Percentiles rank a stretch among this genome's conserved stretches.
Conservation (phyloP, 768 basidiomycete genomes). For the Rhodotorula taiwanensis region DNA sequence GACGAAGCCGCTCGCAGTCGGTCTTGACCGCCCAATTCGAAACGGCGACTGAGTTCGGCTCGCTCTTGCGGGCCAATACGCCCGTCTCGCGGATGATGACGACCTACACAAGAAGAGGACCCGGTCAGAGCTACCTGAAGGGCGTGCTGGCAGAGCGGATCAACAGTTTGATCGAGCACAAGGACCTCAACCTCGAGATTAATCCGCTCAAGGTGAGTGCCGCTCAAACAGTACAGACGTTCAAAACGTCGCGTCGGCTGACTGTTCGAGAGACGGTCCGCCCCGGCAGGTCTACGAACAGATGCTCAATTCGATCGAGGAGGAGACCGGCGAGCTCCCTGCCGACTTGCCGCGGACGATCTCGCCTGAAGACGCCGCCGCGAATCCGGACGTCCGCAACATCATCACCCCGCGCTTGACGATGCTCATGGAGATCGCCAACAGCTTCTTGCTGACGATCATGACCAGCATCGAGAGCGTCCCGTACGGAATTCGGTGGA, state of each 20-base stretch:
- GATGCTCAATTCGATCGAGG: constrained; percentile 98
- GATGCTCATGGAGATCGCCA: constrained; percentile 99
- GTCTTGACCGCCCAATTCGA: constrained; percentile 98
- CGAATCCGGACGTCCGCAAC: constrained; percentile 91
- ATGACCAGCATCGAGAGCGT: constrained; percentile 98
- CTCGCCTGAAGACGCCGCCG: constrained; percentile 85
- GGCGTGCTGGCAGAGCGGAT: constrained; percentile 94
- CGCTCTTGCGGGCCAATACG: constrained; percentile 93
- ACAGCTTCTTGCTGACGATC: constrained; percentile 92
- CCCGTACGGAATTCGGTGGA: constrained; percentile 98
- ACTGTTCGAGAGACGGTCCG: not conserved
- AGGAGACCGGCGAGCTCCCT: constrained; percentile 87
- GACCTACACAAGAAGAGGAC: constrained; percentile 95
- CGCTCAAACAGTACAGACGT: too few relatives aligned
- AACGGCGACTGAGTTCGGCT: constrained; percentile 98
- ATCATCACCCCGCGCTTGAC: constrained; percentile 94
- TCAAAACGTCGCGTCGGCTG: not conserved
- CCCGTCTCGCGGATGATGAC: constrained; percentile 99
- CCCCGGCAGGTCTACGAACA: constrained; percentile 83
- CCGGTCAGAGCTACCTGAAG: constrained; percentile 97
- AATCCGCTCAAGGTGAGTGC: constrained; percentile 83
- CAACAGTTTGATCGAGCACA: constrained; percentile 97
- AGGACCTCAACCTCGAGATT: constrained; percentile 97
- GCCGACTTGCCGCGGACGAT: constrained; percentile 87
- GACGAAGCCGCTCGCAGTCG: constrained; percentile 54